phyloP scores from a whole-genome alignment of 257 asterid species.

The Gentiana macrophylla region DNA sequence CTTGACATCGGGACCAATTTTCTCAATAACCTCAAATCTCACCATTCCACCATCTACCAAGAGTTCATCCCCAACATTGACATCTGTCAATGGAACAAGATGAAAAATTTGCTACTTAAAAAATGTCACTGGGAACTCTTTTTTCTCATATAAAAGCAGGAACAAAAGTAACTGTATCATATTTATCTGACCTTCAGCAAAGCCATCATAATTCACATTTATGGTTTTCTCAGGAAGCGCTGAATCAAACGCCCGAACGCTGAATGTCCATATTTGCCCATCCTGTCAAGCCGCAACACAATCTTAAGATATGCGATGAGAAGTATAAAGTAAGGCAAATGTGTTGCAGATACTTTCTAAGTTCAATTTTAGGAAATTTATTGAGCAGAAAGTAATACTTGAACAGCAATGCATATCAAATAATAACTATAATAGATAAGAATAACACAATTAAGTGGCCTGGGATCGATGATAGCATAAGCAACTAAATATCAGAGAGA shows the following conservation, averaged over 20 bases:
- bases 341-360: too few relatives aligned
- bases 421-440: too few relatives aligned
- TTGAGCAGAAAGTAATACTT: too few relatives aligned
- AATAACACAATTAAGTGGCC: too few relatives aligned
- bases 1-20: constrained; percentile 55
- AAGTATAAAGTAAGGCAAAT: too few relatives aligned
- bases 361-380: too few relatives aligned
- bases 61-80: constrained; percentile 82
- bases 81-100: constrained; percentile 40
- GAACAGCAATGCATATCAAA: too few relatives aligned
- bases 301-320: too few relatives aligned
- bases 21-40: constrained; percentile 58
- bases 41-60: constrained; percentile 98
- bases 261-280: constrained; percentile 6
- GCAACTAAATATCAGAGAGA: too few relatives aligned
- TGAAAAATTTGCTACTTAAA: too few relatives aligned
- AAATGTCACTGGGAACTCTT: background rate
- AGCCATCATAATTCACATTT: constrained; percentile 53
- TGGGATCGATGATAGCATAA: too few relatives aligned
- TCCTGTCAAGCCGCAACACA: constrained; percentile 22
- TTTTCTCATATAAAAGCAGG: background rate
- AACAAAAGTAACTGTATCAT: background rate
- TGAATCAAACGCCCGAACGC: constrained; percentile 2
- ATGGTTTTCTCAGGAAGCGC: background rate
- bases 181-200: constrained; percentile 75